phyloP scores from a whole-genome alignment of 2,329 filamentous ascomycete species.

The Ophiostoma piceae region DNA sequence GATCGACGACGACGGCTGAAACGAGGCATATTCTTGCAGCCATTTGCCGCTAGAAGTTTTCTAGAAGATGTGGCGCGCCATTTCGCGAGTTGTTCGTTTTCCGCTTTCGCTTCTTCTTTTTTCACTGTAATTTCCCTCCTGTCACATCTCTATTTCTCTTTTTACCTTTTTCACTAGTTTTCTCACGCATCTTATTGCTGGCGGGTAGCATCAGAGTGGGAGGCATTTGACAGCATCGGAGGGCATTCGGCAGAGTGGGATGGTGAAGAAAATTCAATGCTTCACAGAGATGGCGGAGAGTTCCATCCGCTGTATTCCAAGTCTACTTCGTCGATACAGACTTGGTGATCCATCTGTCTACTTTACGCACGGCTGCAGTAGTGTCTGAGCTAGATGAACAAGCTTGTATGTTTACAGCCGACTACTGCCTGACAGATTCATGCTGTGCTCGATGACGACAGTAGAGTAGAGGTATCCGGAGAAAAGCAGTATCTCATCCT shows the following conservation, averaged over 20 bases:
- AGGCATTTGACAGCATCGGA: background rate
- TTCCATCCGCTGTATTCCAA: background rate
- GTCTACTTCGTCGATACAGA: no score
- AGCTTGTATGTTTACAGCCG: background rate
- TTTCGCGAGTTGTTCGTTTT: constrained; percentile 3
- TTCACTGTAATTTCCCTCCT: background rate
- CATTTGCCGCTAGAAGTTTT: constrained; percentile 26
- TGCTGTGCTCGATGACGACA: background rate
- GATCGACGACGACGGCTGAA: constrained; percentile 20
- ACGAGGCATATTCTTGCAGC: constrained; percentile 23
- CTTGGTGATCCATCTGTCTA: background rate
- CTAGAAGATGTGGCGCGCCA: constrained; percentile 25
- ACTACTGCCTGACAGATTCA: no score
- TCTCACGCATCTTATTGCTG: background rate
- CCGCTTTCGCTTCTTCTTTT: background rate
- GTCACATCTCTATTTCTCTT: background rate
- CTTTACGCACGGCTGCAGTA: no score
- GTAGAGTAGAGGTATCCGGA: background rate
- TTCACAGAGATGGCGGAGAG: background rate
- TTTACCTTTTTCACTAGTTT: background rate
- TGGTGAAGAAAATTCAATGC: no score
- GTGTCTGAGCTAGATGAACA: background rate
- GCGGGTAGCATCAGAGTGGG: background rate
- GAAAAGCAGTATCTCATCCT: background rate
- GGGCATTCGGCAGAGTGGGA: no score